A percentile compares a stretch with the other conserved stretches of the same genome.
Evolutionary conservation across 257 asterid genomes (phyloP).

Genomic region (Nicotiana paniculata): DNA sequence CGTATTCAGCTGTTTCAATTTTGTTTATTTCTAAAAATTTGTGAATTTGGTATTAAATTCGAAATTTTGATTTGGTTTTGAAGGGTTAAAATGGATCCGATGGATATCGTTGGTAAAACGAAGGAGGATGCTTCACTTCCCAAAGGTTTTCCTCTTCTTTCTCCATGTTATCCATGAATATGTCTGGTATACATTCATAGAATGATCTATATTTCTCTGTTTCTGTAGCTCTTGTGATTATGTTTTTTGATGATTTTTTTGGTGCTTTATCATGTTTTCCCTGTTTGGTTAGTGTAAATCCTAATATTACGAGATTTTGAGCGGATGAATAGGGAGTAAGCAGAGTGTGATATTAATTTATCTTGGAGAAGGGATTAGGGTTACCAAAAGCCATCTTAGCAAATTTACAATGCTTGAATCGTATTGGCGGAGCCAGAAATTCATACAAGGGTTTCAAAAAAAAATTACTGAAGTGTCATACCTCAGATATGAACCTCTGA

Average conservation of each 20-base stretch:
- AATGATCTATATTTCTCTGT: neutral
- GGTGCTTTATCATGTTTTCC: neutral
- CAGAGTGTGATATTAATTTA: neutral
- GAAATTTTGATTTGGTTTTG: neutral
- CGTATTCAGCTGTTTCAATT: neutral
- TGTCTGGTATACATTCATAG: neutral
- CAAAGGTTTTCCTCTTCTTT: constrained; percentile 45
- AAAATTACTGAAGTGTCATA: neutral
- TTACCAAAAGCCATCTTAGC: neutral
- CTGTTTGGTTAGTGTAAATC: neutral
- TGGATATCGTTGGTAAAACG: constrained; percentile 86
- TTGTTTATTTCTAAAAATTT: neutral
- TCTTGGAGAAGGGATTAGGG: neutral
- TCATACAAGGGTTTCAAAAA: neutral
- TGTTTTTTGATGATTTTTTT: neutral
- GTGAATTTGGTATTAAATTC: neutral
- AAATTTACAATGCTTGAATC: neutral
- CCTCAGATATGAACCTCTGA: neutral
- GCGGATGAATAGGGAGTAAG: neutral
- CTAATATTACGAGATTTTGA: neutral
- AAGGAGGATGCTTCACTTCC: constrained; percentile 99
- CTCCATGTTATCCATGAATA: neutral
- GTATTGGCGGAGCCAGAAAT: neutral
- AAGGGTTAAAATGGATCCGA: constrained; percentile 68
- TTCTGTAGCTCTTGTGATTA: neutral